Conservation (phyloP, 768 basidiomycete species). For the Trametes punicea region DNA sequence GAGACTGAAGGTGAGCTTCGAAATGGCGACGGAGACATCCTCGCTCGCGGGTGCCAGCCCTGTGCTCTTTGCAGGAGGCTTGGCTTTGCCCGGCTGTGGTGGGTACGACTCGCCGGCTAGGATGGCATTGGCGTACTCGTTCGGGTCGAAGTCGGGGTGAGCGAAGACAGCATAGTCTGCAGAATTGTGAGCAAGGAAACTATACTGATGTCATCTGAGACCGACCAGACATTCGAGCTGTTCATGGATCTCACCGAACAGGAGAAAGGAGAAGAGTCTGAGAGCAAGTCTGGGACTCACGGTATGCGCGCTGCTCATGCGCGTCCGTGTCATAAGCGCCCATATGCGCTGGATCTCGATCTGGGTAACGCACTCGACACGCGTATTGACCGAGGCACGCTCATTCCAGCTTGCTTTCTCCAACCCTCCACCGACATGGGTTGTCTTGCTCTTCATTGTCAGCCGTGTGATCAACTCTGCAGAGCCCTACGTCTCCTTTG, state of each 20-base stretch:
- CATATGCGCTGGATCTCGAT: constrained; percentile 8
- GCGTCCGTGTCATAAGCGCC: constrained; percentile 2
- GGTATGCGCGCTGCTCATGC: not conserved
- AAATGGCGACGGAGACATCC: constrained; percentile 86
- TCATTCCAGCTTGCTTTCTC: constrained; percentile 10
- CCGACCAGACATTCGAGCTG: constrained; percentile 23
- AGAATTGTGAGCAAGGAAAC: constrained; percentile 3
- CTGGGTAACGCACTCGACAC: not conserved
- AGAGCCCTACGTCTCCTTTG: not conserved
- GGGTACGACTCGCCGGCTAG: constrained; percentile 81
- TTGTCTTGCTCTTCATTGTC: not conserved
- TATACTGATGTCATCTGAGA: not conserved
- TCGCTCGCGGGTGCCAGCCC: constrained; percentile 64
- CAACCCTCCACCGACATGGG: not conserved
- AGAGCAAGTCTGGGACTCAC: not conserved
- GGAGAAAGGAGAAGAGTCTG: constrained; percentile 7
- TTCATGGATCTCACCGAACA: constrained; percentile 1
- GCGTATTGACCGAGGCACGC: not conserved
- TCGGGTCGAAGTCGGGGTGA: constrained; percentile 72
- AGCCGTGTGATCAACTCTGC: too few relatives aligned
- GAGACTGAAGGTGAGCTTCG: constrained; percentile 81
- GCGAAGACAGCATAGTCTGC: constrained; percentile 61
- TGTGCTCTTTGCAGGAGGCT: constrained; percentile 33
- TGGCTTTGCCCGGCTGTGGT: constrained; percentile 35
- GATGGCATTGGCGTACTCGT: constrained; percentile 88